phyloP scores from a whole-genome alignment of 192 early-diverging fungal species.

The Lunasporangiospora selenospora region DNA sequence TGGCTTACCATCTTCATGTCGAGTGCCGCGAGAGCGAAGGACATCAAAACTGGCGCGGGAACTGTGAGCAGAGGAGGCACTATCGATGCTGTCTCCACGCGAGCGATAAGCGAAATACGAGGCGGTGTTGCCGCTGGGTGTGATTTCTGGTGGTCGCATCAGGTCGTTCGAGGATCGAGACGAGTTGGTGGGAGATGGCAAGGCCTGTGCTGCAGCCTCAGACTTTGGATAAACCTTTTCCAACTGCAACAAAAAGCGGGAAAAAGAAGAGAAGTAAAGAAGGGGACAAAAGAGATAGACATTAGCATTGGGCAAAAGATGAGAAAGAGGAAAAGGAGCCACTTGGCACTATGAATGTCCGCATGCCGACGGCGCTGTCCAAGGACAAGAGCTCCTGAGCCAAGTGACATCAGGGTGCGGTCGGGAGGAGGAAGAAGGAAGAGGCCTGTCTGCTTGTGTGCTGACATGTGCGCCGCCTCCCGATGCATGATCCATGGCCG shows the following conservation, averaged over 20 bases:
- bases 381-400: too few relatives aligned
- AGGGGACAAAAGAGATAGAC: background rate
- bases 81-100: constrained; percentile 42
- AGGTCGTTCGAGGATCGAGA: constrained; percentile 38
- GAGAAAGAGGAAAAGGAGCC: too few relatives aligned
- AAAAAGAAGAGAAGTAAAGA: background rate
- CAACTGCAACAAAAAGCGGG: background rate
- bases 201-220: constrained; percentile 23
- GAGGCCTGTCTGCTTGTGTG: too few relatives aligned
- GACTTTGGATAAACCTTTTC: constrained; percentile 44
- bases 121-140: constrained; percentile 3
- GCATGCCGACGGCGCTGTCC: too few relatives aligned
- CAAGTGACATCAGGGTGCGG: too few relatives aligned
- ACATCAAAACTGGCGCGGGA: constrained; percentile 43
- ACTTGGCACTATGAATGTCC: too few relatives aligned
- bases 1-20: constrained; percentile 41
- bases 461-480: too few relatives aligned
- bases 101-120: constrained; percentile 40
- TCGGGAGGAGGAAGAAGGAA: too few relatives aligned
- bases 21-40: constrained; percentile 19
- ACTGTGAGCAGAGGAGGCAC: constrained; percentile 28
- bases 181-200: constrained; percentile 43
- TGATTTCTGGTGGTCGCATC: constrained; percentile 4
- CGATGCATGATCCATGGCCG: too few relatives aligned
- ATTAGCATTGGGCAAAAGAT: background rate